These are phyloP conservation scores for Macrophomina pseudophaseolina DNA, from an alignment of 2,329 filamentous ascomycete species.

Conservation along the genomic window DNA sequence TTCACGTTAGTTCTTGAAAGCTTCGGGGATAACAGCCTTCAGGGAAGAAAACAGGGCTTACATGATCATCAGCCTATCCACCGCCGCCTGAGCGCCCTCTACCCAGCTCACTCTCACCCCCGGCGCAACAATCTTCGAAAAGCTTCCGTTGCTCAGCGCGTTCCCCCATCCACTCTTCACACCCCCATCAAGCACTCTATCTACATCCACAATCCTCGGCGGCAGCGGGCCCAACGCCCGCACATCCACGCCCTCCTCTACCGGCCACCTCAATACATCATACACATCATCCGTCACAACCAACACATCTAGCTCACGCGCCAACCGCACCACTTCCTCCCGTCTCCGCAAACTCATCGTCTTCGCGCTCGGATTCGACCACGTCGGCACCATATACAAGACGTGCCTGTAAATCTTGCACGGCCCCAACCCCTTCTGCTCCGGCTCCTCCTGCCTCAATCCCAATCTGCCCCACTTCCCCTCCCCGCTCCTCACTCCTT, in stretches of 20 bases:
- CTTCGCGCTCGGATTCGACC: slow-evolving; percentile 84
- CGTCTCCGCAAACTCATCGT: slow-evolving; percentile 76
- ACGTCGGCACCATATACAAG: slow-evolving; percentile 87
- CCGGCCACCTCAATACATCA: slow-evolving; percentile 83
- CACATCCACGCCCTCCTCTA: slow-evolving; percentile 34
- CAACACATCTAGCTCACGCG: slow-evolving; percentile 78
- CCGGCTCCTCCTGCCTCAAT: slow-evolving; percentile 48
- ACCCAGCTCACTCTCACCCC: slow-evolving; percentile 88
- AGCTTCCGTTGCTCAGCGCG: slow-evolving; percentile 82
- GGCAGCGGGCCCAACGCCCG: slow-evolving; percentile 31
- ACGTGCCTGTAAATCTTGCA: slow-evolving; percentile 83
- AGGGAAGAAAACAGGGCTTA: not conserved
- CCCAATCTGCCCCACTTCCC: slow-evolving; percentile 35
- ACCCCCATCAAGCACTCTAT: slow-evolving; percentile 68
- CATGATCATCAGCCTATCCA: slow-evolving; percentile 60
- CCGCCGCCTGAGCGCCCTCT: slow-evolving; percentile 70
- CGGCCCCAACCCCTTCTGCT: slow-evolving; percentile 40
- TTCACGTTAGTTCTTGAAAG: no score
- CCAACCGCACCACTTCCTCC: slow-evolving; percentile 71
- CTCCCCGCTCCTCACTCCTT: slow-evolving; percentile 40
- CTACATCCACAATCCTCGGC: slow-evolving; percentile 62
- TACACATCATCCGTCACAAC: slow-evolving; percentile 91
- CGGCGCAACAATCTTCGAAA: slow-evolving; percentile 84
- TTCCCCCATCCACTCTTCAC: slow-evolving; percentile 73
- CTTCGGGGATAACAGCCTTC: no score